phyloP scores from a whole-genome alignment of 2,329 filamentous ascomycete genomes.

The Ilyonectria destructans region DNA sequence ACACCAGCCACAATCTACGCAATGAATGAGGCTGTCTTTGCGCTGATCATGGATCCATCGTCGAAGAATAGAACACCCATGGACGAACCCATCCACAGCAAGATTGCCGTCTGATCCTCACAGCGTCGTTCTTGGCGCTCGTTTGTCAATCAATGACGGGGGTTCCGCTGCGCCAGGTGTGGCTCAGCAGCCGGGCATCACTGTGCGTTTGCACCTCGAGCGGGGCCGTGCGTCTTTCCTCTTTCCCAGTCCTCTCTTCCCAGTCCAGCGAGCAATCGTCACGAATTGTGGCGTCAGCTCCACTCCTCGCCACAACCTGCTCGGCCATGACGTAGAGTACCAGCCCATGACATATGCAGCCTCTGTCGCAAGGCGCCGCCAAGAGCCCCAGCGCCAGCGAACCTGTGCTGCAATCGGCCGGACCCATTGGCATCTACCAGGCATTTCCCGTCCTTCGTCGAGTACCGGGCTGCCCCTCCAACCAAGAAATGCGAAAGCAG shows the following conservation, averaged over 20 bases:
- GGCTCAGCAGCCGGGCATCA: slow-evolving; percentile 27
- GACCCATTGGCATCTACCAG: slow-evolving; percentile 16
- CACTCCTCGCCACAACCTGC: slow-evolving; percentile 6
- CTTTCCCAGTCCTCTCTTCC: not conserved
- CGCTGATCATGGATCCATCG: slow-evolving; percentile 25
- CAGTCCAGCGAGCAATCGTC: slow-evolving; percentile 17
- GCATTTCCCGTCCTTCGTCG: not conserved
- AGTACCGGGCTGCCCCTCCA: not conserved
- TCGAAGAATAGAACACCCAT: slow-evolving; percentile 16
- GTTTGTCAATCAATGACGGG: slow-evolving; percentile 27
- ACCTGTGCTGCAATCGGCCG: not conserved
- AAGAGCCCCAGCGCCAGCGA: slow-evolving; percentile 13
- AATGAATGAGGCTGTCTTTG: slow-evolving; percentile 17
- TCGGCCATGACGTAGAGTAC: slow-evolving; percentile 42
- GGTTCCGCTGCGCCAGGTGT: slow-evolving; percentile 27
- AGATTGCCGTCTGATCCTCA: slow-evolving; percentile 13
- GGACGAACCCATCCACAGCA: not conserved
- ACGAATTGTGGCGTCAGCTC: slow-evolving; percentile 29
- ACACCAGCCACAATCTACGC: slow-evolving; percentile 26
- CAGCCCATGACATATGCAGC: slow-evolving; percentile 22
- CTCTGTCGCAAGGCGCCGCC: slow-evolving; percentile 16
- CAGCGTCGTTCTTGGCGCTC: not conserved
- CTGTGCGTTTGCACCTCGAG: slow-evolving; percentile 3
- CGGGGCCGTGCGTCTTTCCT: slow-evolving; percentile 20
- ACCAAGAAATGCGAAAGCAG: slow-evolving; percentile 1